phyloP scores from a whole-genome alignment of 1,284 basidiomycete genomes.

The Cystobasidium pallidum region DNA sequence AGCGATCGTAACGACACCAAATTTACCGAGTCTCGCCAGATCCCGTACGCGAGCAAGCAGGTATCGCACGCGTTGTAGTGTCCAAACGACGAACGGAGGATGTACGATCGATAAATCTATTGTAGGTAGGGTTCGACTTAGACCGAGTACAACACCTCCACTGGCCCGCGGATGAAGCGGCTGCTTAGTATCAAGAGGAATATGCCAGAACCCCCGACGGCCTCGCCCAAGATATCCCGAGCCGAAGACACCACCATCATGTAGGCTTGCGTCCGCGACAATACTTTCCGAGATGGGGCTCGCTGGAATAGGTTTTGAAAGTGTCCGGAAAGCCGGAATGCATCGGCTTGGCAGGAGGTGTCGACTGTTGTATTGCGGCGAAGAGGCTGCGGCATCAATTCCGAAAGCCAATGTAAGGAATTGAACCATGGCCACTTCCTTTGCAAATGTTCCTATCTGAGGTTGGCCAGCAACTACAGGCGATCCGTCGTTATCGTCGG shows the following conservation, averaged over 20 bases:
- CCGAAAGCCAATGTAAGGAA: conserved; percentile 29
- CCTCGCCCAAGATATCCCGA: conserved; percentile 30
- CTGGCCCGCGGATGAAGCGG: neutral
- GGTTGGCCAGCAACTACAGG: no score
- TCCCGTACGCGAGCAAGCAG: conserved; percentile 12
- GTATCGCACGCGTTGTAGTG: conserved; percentile 8
- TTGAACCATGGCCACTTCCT: neutral
- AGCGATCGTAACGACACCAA: conserved; percentile 19
- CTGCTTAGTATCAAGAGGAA: conserved; percentile 6
- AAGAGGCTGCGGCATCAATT: neutral
- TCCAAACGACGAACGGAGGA: conserved; percentile 13
- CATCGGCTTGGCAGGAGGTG: conserved; percentile 8
- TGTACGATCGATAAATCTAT: neutral
- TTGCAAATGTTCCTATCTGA: neutral
- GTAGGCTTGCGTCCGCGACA: conserved; percentile 1
- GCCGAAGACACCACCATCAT: conserved; percentile 9
- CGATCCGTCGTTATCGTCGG: no score
- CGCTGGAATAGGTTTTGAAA: conserved; percentile 9
- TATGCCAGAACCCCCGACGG: conserved; percentile 28
- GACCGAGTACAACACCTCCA: conserved; percentile 10
- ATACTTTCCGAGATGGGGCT: conserved; percentile 1
- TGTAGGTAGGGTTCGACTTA: neutral
- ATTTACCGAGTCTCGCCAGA: conserved; percentile 6
- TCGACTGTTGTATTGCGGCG: neutral
- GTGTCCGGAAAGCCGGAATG: conserved; percentile 4